Evolutionary conservation across 1,284 basidiomycete species (phyloP), one percentile per base, ranked within the genome.

Genomic region (Apiotrichum gamsii): DNA sequence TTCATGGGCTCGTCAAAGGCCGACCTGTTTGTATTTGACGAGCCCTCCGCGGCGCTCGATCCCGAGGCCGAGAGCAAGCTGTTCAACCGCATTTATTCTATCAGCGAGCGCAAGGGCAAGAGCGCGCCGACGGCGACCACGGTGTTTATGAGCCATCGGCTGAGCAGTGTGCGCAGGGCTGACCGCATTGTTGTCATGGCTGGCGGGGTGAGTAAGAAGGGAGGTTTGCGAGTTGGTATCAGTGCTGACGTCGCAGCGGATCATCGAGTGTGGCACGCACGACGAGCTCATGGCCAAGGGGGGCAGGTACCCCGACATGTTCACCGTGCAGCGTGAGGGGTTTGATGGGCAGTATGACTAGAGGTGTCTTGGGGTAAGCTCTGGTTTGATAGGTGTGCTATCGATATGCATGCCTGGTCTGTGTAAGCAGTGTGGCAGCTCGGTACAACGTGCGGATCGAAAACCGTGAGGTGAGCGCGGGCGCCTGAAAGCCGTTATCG

Each of bases 141-240:
- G 48, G 79, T 90, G 33, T 88, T 84, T 69, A 85, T 89, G 61
- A 88, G 87, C 9, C 87, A 90, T 72, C 79, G 85, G 53, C 77
- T 89, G 52, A 32, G 28, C 30, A 54, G 52, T 5, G 54, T 57
- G 4, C 46, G 52, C 14, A 39, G 49, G 21, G 61, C 59, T 6
- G 57, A 60, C 45, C 39, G 61, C 39, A 81, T 90, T 56, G 87
- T 84, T 35, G 85, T 89, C 78, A 85, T 90, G 79, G 83, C 87
- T 57, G 77, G 80, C 59, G 87, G 87, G 64, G 85, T 86, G 71
- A 65, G 79, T 69, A 20, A 14, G n/a, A n/a, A n/a, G 30, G 15
- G 15, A 11, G 25, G 25, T 28, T 28, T 6, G 25, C 8, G 11
- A 11, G 25, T 28, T 28, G 49, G 25, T 6, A 44, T 14, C 38